Conservation (phyloP, 2,329 filamentous ascomycete genomes). For the Fusarium lateritium region DNA sequence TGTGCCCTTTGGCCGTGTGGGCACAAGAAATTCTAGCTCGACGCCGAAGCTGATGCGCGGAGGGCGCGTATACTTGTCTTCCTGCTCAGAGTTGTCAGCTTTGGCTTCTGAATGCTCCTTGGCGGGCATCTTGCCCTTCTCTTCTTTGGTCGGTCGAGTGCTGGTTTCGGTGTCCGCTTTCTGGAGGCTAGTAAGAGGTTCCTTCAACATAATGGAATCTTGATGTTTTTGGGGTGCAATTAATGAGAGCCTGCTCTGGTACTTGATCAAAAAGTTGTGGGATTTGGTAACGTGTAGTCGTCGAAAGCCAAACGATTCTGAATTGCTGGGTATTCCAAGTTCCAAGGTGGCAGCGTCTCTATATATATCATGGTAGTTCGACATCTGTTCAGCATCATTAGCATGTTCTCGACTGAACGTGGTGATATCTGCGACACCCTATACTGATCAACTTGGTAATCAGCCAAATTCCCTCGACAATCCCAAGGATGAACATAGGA, state of each 20-base stretch:
- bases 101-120: background rate
- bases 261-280: background rate
- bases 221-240: background rate
- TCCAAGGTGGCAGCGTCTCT: background rate
- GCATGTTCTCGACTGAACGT: background rate
- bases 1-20: background rate
- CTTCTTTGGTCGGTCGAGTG: background rate
- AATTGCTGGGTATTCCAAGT: background rate
- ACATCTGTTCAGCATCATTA: background rate
- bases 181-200: background rate
- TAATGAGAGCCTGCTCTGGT: slow-evolving; percentile 12
- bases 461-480: background rate
- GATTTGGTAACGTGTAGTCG: background rate
- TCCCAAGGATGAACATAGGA: background rate
- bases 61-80: slow-evolving; percentile 31
- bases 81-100: background rate
- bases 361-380: slow-evolving; percentile 1
- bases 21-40: slow-evolving; percentile 41
- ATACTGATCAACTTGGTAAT: background rate
- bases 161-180: background rate
- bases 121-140: background rate
- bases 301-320: background rate
- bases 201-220: background rate
- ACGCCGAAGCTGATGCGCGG: slow-evolving; percentile 42
- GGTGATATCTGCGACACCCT: background rate